Percentiles rank a stretch among this genome's conserved stretches.
Conservation (phyloP, 129 eudicot genomes). For the Chrysanthemum lavandulifolium region DNA sequence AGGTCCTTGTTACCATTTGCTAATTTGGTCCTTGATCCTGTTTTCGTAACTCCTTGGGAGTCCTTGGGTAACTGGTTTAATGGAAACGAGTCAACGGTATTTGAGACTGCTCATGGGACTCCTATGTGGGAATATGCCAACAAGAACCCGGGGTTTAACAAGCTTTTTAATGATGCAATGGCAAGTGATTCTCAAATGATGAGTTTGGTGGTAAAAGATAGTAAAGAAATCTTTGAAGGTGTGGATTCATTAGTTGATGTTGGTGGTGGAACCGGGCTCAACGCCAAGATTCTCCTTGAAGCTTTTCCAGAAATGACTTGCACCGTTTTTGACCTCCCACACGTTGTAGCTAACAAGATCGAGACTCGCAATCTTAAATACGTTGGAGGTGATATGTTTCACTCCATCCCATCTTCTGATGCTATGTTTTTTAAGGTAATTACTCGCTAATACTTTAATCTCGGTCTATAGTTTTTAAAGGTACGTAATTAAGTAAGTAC, state of each 20-base stretch:
- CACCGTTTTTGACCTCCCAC: slow-evolving; percentile 54
- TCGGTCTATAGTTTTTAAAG: neutral
- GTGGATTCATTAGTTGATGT: slow-evolving; percentile 48
- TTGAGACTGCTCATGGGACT: slow-evolving; percentile 31
- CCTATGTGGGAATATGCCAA: slow-evolving; percentile 28
- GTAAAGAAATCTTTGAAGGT: slow-evolving; percentile 35
- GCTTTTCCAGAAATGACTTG: slow-evolving; percentile 41
- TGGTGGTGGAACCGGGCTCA: slow-evolving; percentile 49
- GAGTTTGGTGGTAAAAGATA: slow-evolving; percentile 15
- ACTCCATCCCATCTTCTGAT: slow-evolving; percentile 42
- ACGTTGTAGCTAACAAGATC: slow-evolving; percentile 33
- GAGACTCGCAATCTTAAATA: slow-evolving; percentile 28
- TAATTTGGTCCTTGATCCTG: slow-evolving; percentile 7
- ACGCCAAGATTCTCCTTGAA: slow-evolving; percentile 29
- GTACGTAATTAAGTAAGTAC: neutral
- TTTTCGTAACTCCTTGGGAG: slow-evolving; percentile 22
- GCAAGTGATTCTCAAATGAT: slow-evolving; percentile 35
- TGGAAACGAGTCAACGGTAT: slow-evolving; percentile 19
- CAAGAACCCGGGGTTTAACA: slow-evolving; percentile 22
- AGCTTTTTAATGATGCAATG: slow-evolving; percentile 36
- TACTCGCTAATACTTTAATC: neutral
- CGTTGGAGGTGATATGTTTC: slow-evolving; percentile 52
- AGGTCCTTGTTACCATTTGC: slow-evolving; percentile 24
- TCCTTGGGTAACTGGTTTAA: slow-evolving; percentile 29
- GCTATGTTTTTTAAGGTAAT: slow-evolving; percentile 40